phyloP scores from a whole-genome alignment of 495 filamentous ascomycete genomes.

The Halenospora varia region DNA sequence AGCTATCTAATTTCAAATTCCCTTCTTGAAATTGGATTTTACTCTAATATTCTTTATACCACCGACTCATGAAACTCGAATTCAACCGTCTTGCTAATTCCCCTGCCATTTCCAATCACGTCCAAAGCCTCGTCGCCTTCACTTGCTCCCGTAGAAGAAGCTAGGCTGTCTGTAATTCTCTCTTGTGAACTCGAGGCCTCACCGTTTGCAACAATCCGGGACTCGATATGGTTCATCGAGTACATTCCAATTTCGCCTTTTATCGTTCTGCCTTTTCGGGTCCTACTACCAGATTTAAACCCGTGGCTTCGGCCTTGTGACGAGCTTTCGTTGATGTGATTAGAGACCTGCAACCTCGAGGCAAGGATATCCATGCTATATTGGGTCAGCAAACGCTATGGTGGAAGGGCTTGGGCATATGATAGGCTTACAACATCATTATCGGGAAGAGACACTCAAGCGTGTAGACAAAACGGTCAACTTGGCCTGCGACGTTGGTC shows the following conservation, averaged over 20 bases:
- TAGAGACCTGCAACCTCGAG: constrained; percentile 15
- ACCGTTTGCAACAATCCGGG: constrained; percentile 1
- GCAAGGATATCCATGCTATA: constrained; percentile 27
- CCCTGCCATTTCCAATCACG: not conserved
- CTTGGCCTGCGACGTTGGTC: constrained; percentile 25
- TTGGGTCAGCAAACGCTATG: not conserved
- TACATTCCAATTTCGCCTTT: constrained; percentile 10
- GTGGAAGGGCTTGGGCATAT: not conserved
- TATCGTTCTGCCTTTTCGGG: constrained; percentile 1
- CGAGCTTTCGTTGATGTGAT: constrained; percentile 12
- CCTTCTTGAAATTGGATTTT: too few relatives aligned
- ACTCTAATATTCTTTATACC: not conserved
- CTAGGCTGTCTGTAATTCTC: constrained; percentile 3
- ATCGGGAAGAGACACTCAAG: constrained; percentile 35
- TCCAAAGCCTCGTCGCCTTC: not conserved
- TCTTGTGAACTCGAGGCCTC: constrained; percentile 12
- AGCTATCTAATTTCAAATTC: too few relatives aligned
- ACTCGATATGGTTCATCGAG: constrained; percentile 7
- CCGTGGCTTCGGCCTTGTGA: not conserved
- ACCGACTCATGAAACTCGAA: constrained; percentile 18
- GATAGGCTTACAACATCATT: constrained; percentile 31
- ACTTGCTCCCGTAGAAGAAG: not conserved
- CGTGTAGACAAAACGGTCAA: constrained; percentile 35
- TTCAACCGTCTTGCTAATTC: constrained; percentile 22
- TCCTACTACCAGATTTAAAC: not conserved